Base-by-base conservation (phyloP, 139 green algal genomes). In the Auxenochlorella protothecoides region DNA sequence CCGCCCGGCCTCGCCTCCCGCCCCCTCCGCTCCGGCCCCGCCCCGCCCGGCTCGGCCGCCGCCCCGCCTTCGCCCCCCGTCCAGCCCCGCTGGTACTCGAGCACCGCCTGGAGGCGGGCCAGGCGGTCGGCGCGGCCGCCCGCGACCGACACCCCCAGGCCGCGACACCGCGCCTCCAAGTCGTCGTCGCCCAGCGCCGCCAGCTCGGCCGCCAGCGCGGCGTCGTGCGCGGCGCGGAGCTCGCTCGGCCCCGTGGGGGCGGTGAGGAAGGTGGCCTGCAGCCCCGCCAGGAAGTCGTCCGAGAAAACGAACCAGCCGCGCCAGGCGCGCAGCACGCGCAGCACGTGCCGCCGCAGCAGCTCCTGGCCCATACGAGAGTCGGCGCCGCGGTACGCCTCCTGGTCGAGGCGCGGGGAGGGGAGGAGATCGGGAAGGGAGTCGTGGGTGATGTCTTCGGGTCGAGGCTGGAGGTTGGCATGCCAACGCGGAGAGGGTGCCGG, bases 231-330 rank as follows among this genome's bases (percentile, higher is more conserved):
- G 12, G 57, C 55, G 55, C 73, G n/a, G 16, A 69, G 65, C 64
- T 59, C 13, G 8, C 71, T 69, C 52, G 59, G 10, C 27, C 60
- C 69, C 53, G 53, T 16, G 52, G 62, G 27, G 15, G 73, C 71
- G 60, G 77, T 73, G 72, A 91, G 71, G 74, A 92, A 92, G 15
- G 80, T 87, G 55, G 85, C 84, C 81, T 94, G 89, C 59, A 96
- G 79, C 44, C 91, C 91, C 56, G 93, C 93, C 10, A 96, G 74
- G 79, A 85, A 95, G 74, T 96, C 91, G 56, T 96, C 89, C 5
- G 72, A 78, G 79, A 96, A 96, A 61, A 96, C 85, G 81, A 86
- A 96, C 76, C 88, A 89, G 59, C 88, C 84, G 11, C 89, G 76
- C 91, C 91, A 96, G 54, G 89, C 80, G 56, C 90, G 84, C 78